Evolutionary conservation across 352 stramenopile genomes (phyloP).

Genomic region (Hyaloperonospora brassicae): DNA sequence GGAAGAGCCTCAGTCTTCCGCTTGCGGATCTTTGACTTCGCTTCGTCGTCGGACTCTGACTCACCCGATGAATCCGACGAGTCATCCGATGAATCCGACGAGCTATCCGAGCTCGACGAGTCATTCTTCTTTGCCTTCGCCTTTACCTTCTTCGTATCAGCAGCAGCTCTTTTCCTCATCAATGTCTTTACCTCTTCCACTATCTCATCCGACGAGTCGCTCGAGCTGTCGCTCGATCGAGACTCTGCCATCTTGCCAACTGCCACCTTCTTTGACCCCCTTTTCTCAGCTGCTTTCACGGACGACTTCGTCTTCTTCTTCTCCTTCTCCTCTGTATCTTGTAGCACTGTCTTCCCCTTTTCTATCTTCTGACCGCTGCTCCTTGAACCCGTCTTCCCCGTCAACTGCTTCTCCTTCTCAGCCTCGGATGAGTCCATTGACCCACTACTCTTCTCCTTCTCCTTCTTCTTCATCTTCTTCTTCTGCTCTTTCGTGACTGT

Average conservation of each 20-base stretch:
- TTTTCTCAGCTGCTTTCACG: slow-evolving; percentile 25
- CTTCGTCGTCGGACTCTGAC: too few relatives aligned
- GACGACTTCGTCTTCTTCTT: slow-evolving; percentile 24
- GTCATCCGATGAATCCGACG: too few relatives aligned
- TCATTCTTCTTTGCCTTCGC: neutral
- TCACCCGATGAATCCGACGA: too few relatives aligned
- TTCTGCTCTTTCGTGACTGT: slow-evolving; percentile 37
- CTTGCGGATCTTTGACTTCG: slow-evolving; percentile 39
- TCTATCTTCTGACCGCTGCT: slow-evolving; percentile 16
- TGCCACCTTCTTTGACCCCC: slow-evolving; percentile 30
- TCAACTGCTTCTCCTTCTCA: slow-evolving; percentile 15
- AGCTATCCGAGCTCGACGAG: slow-evolving; percentile 28
- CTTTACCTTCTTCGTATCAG: slow-evolving; percentile 11
- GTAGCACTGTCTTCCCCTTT: slow-evolving; percentile 31
- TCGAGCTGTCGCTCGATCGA: slow-evolving; percentile 39
- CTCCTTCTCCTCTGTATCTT: slow-evolving; percentile 42
- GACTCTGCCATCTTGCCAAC: slow-evolving; percentile 25
- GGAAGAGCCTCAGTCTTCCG: slow-evolving; percentile 40
- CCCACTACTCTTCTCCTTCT: slow-evolving; percentile 16
- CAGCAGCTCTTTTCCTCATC: slow-evolving; percentile 21
- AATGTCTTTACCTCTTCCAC: slow-evolving; percentile 18
- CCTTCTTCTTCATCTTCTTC: slow-evolving; percentile 15
- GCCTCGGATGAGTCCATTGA: slow-evolving; percentile 1
- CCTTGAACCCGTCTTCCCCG: slow-evolving; percentile 12
- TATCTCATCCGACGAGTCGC: slow-evolving; percentile 44